Evolutionary conservation across 441 rosid species (phyloP), one percentile per base, ranked within the genome.

Genomic region (Rhodomyrtus psidioides): DNA sequence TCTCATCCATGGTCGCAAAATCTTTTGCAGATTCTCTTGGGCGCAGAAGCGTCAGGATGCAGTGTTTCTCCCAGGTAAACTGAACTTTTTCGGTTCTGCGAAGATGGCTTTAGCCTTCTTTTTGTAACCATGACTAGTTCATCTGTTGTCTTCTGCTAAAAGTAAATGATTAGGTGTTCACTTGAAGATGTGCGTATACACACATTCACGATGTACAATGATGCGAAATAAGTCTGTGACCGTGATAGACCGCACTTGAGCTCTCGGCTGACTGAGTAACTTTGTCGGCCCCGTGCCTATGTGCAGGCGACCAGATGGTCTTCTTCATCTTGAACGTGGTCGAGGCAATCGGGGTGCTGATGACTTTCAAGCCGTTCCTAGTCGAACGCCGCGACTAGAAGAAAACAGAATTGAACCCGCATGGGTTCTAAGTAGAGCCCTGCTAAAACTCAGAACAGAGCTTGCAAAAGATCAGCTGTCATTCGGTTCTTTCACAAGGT

Each of bases 31-130:
- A 34, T 93, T 94, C 90, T 95, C 98, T 27, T 96, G 98, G 98
- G 95, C 95, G 6, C 95, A 94, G 85, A 97, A 90, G 91, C 96
- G 95, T 85, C 98, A 83, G 49, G 88, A 93, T 87, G 93, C 94
- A 42, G 27, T 89, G 44, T 92, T 97, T 85, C 92, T 96, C 59
- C 98, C 99, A 55, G 98, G 99, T 96, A 92, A 83, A 34, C 79
- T 0, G 2, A 19, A n/a, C 0, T 21, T 34, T 65, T 65, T 26
- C n/a, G 19, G 4, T 21, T 30, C 75, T 30, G 21, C 42, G 28
- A 4, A 16, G 75, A 62, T 21, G 44, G 24, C 42, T 16, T 44
- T 62, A 23, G 62, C 44, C 44, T 62, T 30, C 23, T 16, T 34
- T 0, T 46, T 34, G 19, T 65, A 34, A 39, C 42, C 46, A 34